Evolutionary conservation across 345 rosid species (phyloP), one percentile per base, ranked within the genome.

Genomic region (Eucalyptus melliodora): DNA sequence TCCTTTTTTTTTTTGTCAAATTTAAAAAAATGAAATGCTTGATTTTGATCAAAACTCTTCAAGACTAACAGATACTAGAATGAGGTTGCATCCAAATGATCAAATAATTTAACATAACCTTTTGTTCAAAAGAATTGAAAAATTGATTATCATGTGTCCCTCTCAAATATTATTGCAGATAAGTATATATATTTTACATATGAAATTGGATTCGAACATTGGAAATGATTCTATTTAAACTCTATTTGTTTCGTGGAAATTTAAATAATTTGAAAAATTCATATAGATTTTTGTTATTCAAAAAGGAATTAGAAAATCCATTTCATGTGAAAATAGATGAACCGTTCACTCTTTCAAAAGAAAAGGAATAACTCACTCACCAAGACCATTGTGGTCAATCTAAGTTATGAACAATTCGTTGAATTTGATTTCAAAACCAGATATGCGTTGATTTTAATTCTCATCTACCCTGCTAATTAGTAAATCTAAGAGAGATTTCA

Each of bases 211-310:
- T 67, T 16, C 23, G 0, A 67, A 67, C 42, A 16, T 67, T 4
- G 23, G 23, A 67, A 67, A 31, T 15, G 6, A 67, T 67, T 31
- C 11, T 8, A 8, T 56, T 21, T 26, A 21, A 24, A 24, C 30
- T 56, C 1, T 26, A 0, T 56, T 56, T 23, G 6, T 56, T 56
- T 56, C 1, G 1, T 0, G 2, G 30, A 56, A 56, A 56, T 21
- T 21, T 56, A 56, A 23, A 56, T 23, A 23, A 21, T 56, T 4
- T 56, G 3, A 56, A 56, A 56, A 56, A 4, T 56, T 23, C 62
- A 56, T 56, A 24, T 56, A 56, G 24, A 53, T 19, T 53, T 53
- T 53, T 53, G 42, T 37, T 31, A 16, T 67, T 67, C 6, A 16
- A 31, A 67, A 31, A 31, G 21, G 9, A 67, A 67, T 30, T 30